These are phyloP conservation scores for Neofusicoccum cordaticola DNA, from an alignment of 2,329 filamentous ascomycete genomes.

Conservation along the genomic window DNA sequence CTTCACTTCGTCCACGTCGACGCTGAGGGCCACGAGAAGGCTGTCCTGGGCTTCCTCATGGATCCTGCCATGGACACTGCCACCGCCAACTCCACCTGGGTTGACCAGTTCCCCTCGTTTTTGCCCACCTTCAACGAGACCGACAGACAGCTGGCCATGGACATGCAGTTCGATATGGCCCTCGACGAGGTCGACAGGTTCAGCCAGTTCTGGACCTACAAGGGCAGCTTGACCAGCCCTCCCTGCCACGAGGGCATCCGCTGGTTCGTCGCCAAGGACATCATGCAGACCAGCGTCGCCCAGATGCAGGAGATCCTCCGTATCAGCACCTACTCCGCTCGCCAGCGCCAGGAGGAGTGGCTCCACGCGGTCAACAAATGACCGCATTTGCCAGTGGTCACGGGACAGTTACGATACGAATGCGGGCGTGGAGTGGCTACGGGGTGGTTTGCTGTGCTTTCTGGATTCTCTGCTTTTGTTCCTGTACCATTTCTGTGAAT, in stretches of 20 bases:
- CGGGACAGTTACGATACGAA: no score
- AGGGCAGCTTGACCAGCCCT: slow-evolving; percentile 48
- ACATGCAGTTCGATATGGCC: slow-evolving; percentile 33
- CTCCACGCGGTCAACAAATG: slow-evolving; percentile 43
- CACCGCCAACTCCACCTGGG: slow-evolving; percentile 38
- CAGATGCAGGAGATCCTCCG: slow-evolving; percentile 50
- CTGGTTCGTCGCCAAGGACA: slow-evolving; percentile 45
- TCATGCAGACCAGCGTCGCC: slow-evolving; percentile 42
- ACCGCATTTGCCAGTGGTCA: no score
- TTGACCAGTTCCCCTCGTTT: slow-evolving; percentile 40
- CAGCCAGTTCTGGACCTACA: slow-evolving; percentile 50
- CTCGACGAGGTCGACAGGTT: slow-evolving; percentile 40
- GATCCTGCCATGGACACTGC: slow-evolving; percentile 41
- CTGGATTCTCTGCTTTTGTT: no score
- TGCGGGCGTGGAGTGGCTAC: no score
- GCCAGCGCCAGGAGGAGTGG: slow-evolving; percentile 48
- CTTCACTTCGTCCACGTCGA: slow-evolving; percentile 51
- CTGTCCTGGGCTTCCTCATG: slow-evolving; percentile 48
- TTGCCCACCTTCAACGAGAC: slow-evolving; percentile 41
- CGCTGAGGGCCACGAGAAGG: slow-evolving; percentile 39
- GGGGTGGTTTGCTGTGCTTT: no score
- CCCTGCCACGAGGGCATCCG: slow-evolving; percentile 48
- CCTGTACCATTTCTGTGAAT: no score
- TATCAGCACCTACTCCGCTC: slow-evolving; percentile 45
- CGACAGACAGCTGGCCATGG: slow-evolving; percentile 21